phyloP scores from a whole-genome alignment of 2,329 filamentous ascomycete species.

The Thelonectria discophora region DNA sequence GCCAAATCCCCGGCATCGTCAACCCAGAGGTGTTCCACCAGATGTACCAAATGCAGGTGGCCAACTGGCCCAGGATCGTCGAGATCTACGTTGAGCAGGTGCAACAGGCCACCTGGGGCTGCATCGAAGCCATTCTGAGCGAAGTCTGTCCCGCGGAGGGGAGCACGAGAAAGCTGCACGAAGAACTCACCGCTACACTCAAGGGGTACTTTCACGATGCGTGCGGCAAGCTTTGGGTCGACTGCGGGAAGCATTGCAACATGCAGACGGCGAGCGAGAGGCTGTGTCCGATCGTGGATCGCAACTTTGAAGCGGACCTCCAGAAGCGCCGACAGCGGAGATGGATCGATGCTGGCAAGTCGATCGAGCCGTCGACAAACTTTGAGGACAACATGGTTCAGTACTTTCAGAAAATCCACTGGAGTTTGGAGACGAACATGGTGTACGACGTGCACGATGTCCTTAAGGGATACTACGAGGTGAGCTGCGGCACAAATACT shows the following conservation, averaged over 20 bases:
- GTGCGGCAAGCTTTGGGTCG: neutral
- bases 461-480: conserved; percentile 50
- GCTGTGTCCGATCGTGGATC: conserved; percentile 36
- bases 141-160: conserved; percentile 24
- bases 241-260: conserved; percentile 22
- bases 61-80: conserved; percentile 44
- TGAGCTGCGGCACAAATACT: conserved; percentile 17
- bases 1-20: conserved; percentile 45
- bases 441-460: conserved; percentile 48
- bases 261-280: conserved; percentile 21
- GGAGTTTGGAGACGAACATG: conserved; percentile 39
- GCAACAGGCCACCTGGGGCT: conserved; percentile 22
- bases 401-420: conserved; percentile 13
- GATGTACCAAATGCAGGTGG: conserved; percentile 45
- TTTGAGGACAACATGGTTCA: too few relatives aligned
- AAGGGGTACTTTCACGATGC: conserved; percentile 9
- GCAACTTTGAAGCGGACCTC: conserved; percentile 36
- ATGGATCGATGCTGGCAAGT: conserved; percentile 22
- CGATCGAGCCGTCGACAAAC: neutral
- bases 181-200: conserved; percentile 27
- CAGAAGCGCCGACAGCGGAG: conserved; percentile 33
- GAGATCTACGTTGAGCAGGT: conserved; percentile 38
- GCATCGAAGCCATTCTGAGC: conserved; percentile 30
- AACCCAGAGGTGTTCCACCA: conserved; percentile 45
- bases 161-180: conserved; percentile 25